phyloP scores from a whole-genome alignment of 2,329 filamentous ascomycete species.

The Colletotrichum sp. region DNA sequence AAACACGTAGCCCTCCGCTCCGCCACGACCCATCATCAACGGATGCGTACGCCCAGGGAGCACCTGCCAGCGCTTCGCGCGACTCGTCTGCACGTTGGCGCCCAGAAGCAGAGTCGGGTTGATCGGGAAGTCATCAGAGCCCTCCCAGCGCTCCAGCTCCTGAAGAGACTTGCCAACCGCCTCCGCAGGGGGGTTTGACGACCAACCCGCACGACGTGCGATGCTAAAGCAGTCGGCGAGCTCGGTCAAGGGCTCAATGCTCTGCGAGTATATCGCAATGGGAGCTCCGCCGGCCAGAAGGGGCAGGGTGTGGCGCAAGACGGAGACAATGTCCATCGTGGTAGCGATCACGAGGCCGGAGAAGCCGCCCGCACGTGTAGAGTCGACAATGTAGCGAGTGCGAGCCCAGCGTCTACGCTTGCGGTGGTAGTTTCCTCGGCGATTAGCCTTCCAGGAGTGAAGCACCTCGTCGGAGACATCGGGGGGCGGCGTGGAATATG shows the following conservation, averaged over 20 bases:
- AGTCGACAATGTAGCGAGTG: conserved; percentile 74
- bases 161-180: conserved; percentile 46
- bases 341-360: conserved; percentile 84
- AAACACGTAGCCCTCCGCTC: conserved; percentile 89
- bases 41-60: conserved; percentile 92
- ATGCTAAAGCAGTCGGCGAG: conserved; percentile 87
- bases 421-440: conserved; percentile 84
- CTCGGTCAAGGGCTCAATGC: conserved; percentile 77
- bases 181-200: conserved; percentile 55
- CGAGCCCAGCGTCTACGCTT: conserved; percentile 86
- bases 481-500: conserved; percentile 72
- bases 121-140: conserved; percentile 79
- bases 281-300: conserved; percentile 83
- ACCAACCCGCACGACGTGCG: conserved; percentile 78
- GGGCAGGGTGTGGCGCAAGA: conserved; percentile 78
- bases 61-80: conserved; percentile 86
- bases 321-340: conserved; percentile 78
- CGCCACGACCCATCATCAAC: conserved; percentile 87
- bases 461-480: conserved; percentile 65
- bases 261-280: conserved; percentile 84
- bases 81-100: conserved; percentile 79
- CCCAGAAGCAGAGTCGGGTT: conserved; percentile 87
- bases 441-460: conserved; percentile 77
- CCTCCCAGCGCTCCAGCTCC: conserved; percentile 61
- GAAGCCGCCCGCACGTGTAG: conserved; percentile 77